These are phyloP conservation scores for Tilletiopsis washingtonensis DNA, from an alignment of 1,284 basidiomycete species.

Conservation along the genomic window DNA sequence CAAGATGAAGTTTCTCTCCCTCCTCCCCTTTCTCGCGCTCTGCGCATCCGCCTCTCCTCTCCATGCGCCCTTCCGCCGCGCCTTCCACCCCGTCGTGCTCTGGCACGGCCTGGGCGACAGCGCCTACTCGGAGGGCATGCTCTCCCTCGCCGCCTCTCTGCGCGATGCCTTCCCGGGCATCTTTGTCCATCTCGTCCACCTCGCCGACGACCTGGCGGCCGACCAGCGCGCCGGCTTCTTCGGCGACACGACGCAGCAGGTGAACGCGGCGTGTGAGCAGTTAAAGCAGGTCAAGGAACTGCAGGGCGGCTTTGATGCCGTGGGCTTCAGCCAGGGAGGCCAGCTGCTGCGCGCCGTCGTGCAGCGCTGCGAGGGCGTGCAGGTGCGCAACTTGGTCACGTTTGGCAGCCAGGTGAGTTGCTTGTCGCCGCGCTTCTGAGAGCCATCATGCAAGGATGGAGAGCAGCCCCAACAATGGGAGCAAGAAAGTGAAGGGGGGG, in stretches of 20 bases:
- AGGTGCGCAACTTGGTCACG: constrained; percentile 62
- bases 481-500: no score
- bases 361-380: constrained; percentile 62
- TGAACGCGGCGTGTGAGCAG: constrained; percentile 62
- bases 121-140: constrained; percentile 49
- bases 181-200: constrained; percentile 66
- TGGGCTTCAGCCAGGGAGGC: constrained; percentile 52
- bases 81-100: constrained; percentile 62
- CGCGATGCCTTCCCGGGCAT: constrained; percentile 70
- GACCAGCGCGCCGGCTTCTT: constrained; percentile 72
- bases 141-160: constrained; percentile 63
- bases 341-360: constrained; percentile 86
- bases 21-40: constrained; percentile 7
- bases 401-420: constrained; percentile 51
- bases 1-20: constrained; percentile 10
- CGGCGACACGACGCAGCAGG: constrained; percentile 68
- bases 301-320: constrained; percentile 53
- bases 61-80: constrained; percentile 7
- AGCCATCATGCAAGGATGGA: no score
- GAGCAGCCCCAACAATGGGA: no score
- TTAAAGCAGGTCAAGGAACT: constrained; percentile 65
- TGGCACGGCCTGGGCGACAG: constrained; percentile 87
- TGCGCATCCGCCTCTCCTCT: constrained; percentile 24
- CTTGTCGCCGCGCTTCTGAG: no score
- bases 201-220: constrained; percentile 59